phyloP scores from a whole-genome alignment of 805 yeast genomes.

The Candida insectalens region DNA sequence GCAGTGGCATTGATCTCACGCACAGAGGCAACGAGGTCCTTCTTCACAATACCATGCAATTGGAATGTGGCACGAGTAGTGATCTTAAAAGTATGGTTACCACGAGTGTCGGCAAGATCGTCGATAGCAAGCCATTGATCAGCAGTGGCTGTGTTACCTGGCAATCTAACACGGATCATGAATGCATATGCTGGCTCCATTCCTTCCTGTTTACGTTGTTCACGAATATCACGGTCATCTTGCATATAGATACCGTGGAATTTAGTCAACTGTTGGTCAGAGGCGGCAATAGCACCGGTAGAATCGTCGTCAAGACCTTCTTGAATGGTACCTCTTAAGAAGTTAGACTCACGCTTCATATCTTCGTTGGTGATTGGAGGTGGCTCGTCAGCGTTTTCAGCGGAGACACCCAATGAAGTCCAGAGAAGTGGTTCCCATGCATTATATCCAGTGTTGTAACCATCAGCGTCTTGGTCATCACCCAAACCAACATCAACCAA shows the following conservation, averaged over 20 bases:
- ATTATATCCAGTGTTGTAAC: slow-evolving; percentile 83
- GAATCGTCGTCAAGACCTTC: slow-evolving; percentile 73
- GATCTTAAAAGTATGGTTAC: slow-evolving; percentile 88
- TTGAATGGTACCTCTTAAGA: slow-evolving; percentile 84
- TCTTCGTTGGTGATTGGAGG: slow-evolving; percentile 90
- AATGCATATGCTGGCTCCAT: slow-evolving; percentile 93
- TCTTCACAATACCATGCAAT: slow-evolving; percentile 89
- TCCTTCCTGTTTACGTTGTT: slow-evolving; percentile 85
- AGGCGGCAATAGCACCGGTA: slow-evolving; percentile 86
- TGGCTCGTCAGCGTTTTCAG: slow-evolving; percentile 84
- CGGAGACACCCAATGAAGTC: slow-evolving; percentile 85
- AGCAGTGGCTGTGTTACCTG: slow-evolving; percentile 87
- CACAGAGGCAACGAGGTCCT: slow-evolving; percentile 79
- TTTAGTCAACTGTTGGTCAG: slow-evolving; percentile 89
- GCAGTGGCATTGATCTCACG: slow-evolving; percentile 86
- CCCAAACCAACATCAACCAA: slow-evolving; percentile 77
- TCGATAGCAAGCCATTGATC: slow-evolving; percentile 84
- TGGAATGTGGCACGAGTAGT: slow-evolving; percentile 98
- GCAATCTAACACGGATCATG: slow-evolving; percentile 92
- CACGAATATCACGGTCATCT: slow-evolving; percentile 95
- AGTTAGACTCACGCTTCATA: slow-evolving; percentile 81
- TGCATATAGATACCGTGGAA: slow-evolving; percentile 99
- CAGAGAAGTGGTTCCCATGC: slow-evolving; percentile 80
- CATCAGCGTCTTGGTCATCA: slow-evolving; percentile 97
- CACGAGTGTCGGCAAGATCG: slow-evolving; percentile 68